Conservation (phyloP, 768 basidiomycete species). For the Termitomyces sp. region DNA sequence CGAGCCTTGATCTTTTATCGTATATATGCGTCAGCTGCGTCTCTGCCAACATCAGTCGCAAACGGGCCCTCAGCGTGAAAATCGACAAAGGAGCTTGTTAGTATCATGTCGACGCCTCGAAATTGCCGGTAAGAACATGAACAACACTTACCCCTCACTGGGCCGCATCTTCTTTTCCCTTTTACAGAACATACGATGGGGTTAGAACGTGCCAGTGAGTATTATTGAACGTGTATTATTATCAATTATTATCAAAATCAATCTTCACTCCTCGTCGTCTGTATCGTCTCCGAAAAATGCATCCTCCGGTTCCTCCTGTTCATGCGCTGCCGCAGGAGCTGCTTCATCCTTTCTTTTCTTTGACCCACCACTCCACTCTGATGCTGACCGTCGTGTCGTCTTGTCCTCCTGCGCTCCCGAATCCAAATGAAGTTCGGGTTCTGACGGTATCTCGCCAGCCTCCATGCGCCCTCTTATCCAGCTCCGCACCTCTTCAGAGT, state of each 20-base stretch:
- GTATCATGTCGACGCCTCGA: background rate
- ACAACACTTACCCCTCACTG: no score
- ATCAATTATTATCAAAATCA: no score
- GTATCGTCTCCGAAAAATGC: slow-evolving; percentile 40
- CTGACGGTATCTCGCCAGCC: slow-evolving; percentile 48
- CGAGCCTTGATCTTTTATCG: background rate
- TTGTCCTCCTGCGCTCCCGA: slow-evolving; percentile 13
- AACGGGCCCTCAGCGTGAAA: background rate
- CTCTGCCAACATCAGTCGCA: background rate
- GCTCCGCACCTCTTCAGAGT: slow-evolving; percentile 53
- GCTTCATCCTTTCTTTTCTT: slow-evolving; percentile 2
- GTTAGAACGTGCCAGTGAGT: no score
- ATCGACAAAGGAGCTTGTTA: background rate
- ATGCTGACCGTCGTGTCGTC: background rate
- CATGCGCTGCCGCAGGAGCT: background rate
- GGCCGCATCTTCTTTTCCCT: no score
- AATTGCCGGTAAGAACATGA: no score
- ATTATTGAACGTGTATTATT: no score
- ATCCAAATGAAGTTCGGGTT: slow-evolving; percentile 51
- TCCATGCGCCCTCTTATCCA: slow-evolving; percentile 62
- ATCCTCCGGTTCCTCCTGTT: slow-evolving; percentile 24
- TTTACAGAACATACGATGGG: no score
- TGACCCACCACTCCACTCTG: slow-evolving; percentile 4
- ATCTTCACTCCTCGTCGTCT: slow-evolving; percentile 11
- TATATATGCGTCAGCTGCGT: background rate